Evolutionary conservation across 192 early-diverging fungal species (phyloP), one percentile per base, ranked within the genome.

Genomic region (Mortierella claussenii): DNA sequence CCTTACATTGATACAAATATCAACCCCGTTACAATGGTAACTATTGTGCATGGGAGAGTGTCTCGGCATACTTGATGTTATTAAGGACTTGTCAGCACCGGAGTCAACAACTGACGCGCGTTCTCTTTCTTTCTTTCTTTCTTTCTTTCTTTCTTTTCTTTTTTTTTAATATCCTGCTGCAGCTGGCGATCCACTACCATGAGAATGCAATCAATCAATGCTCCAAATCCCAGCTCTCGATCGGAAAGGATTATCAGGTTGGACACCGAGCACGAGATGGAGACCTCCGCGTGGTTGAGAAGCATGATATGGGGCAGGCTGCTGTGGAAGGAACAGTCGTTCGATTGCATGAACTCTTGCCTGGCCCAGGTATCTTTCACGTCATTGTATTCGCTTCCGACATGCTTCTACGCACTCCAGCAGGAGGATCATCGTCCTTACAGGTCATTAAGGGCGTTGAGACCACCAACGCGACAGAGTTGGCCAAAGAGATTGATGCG

Each of bases 351-450:
- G 52, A 76, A 51, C 18, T 67, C 45, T 31, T 60, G 23, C n/a
- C 46, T 2, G 73, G 64, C 2, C 64, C 64, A 2, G 73, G 73
- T n/a, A 61, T 66, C 37, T 76, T 76, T 36, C 73, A 76, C 20
- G 37, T 76, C 31, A 10, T 76, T 12, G 64, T 76, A 21, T 62
- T 76, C 20, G 28, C 52, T 2, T 55, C 64, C 43, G 64, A 67
- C 31, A 62, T 67, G 58, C 49, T 67, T 17, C 8, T 49, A 7
- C 18, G 34, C 15, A 8, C 32, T 13, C 1, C 36, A 28, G 12
- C 48, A 37, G 17, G 43, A 4, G 28, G 46, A 40, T 33, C 36
- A 23, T 45, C 53, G 1, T 1, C 36, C n/a, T 17, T 26, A 23
- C 12, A 24, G n/a, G 53, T 36, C 7, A 57, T 57, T 46, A 47